Percentiles rank a stretch among this genome's conserved stretches.
Conservation (phyloP, 2,329 filamentous ascomycete genomes). For the Pezicula radicicola region DNA sequence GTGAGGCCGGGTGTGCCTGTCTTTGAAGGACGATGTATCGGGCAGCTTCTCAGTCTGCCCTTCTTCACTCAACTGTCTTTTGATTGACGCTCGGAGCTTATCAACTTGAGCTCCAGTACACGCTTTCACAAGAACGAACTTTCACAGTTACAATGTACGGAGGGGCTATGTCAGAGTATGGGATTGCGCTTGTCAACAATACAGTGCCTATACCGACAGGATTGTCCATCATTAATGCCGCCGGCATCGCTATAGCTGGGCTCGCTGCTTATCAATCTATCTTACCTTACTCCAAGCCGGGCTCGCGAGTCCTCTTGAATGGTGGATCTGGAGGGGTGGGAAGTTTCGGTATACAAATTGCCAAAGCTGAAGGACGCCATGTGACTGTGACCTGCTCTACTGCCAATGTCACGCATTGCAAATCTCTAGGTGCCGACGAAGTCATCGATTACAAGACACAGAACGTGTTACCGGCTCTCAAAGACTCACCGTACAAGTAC, state of each 20-base stretch:
- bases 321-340: constrained; percentile 63
- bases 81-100: too few species aligned
- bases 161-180: too few species aligned
- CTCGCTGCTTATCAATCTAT: constrained; percentile 38
- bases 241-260: constrained; percentile 34
- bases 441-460: constrained; percentile 4
- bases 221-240: constrained; percentile 35
- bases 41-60: too few species aligned
- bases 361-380: constrained; percentile 54
- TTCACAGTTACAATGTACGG: too few species aligned
- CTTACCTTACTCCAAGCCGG: constrained; percentile 39
- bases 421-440: constrained; percentile 57
- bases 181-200: constrained; percentile 19
- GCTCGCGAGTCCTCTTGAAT: constrained; percentile 60
- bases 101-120: too few species aligned
- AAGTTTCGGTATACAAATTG: constrained; percentile 58
- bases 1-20: too few species aligned
- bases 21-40: too few species aligned
- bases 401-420: constrained; percentile 53
- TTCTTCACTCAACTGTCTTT: too few species aligned
- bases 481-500: background rate
- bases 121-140: too few species aligned
- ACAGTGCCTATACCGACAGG: constrained; percentile 33
- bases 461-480: background rate
- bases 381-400: constrained; percentile 58